phyloP scores from a whole-genome alignment of 257 asterid species.

The Solanum chiquidenum region DNA sequence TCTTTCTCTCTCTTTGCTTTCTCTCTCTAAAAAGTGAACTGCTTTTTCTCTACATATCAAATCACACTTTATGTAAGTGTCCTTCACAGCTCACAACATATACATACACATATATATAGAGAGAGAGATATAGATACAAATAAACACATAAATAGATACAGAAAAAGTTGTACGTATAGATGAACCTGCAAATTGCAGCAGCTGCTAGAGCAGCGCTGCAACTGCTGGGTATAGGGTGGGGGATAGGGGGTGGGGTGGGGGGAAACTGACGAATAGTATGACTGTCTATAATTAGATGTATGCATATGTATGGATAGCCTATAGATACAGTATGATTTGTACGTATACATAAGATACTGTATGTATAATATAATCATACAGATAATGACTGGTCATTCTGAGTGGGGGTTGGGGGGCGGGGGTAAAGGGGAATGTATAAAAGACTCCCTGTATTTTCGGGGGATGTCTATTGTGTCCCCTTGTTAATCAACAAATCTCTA shows the following conservation, averaged over 20 bases:
- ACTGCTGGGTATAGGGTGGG: slow-evolving; percentile 36
- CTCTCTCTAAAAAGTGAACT: slow-evolving; percentile 29
- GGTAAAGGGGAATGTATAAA: background rate
- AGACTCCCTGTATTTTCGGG: slow-evolving; percentile 91
- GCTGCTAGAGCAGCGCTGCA: slow-evolving; percentile 64
- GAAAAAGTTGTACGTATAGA: slow-evolving; percentile 2
- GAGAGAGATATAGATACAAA: background rate
- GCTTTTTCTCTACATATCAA: slow-evolving; percentile 21
- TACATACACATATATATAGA: background rate
- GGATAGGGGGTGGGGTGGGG: background rate
- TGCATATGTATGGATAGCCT: slow-evolving; percentile 20
- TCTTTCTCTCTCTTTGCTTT: slow-evolving; percentile 18
- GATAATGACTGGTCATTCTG: background rate
- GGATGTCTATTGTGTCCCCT: slow-evolving; percentile 90
- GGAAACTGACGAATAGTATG: background rate
- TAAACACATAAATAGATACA: background rate
- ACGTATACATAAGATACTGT: background rate
- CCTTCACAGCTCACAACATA: background rate
- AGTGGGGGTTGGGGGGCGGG: background rate
- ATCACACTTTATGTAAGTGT: slow-evolving; percentile 28
- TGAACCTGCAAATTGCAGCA: slow-evolving; percentile 46
- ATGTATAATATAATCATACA: background rate
- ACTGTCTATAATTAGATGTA: slow-evolving; percentile 12
- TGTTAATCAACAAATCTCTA: slow-evolving; percentile 58
- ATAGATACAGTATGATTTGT: slow-evolving; percentile 9